Evolutionary conservation across 805 yeast genomes (phyloP).

Genomic region (Candida krabiensis): DNA sequence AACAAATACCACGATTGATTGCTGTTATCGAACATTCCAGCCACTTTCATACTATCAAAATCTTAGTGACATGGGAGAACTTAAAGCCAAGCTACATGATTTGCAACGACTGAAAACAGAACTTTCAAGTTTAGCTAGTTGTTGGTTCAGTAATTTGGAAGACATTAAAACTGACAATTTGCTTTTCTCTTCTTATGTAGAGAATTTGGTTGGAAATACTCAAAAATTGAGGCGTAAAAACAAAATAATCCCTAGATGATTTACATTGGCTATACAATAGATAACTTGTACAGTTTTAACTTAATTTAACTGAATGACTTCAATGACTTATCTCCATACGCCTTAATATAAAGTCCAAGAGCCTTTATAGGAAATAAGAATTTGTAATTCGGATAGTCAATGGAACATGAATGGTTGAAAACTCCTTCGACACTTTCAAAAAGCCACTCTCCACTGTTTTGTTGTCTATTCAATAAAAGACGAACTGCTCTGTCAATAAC

Average conservation of each 20-base stretch:
- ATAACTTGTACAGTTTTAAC: too few relatives aligned
- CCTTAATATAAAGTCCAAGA: slow-evolving; percentile 61
- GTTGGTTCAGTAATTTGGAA: slow-evolving; percentile 53
- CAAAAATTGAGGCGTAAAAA: slow-evolving; percentile 63
- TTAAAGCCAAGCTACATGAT: slow-evolving; percentile 39
- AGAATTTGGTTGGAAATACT: slow-evolving; percentile 86
- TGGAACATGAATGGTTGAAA: slow-evolving; percentile 87
- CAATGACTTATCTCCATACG: slow-evolving; percentile 27
- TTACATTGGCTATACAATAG: too few relatives aligned
- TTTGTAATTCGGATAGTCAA: slow-evolving; percentile 93
- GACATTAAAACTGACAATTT: slow-evolving; percentile 63
- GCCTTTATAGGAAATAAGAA: slow-evolving; percentile 92
- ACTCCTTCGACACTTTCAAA: slow-evolving; percentile 92
- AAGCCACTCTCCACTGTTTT: slow-evolving; percentile 77
- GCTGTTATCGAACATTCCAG: slow-evolving; percentile 21
- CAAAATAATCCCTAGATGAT: slow-evolving; percentile 2
- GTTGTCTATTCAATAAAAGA: slow-evolving; percentile 66
- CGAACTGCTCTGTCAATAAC: slow-evolving; percentile 64
- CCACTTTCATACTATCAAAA: slow-evolving; percentile 25
- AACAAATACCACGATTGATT: slow-evolving; percentile 24
- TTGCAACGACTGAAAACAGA: slow-evolving; percentile 38
- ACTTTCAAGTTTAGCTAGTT: slow-evolving; percentile 30
- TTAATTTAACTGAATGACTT: too few relatives aligned
- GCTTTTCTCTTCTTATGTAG: slow-evolving; percentile 84
- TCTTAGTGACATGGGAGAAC: slow-evolving; percentile 28